These are phyloP conservation scores for Mycotypha africana DNA, from an alignment of 371 early-diverging fungal genomes.

Conservation along the genomic window DNA sequence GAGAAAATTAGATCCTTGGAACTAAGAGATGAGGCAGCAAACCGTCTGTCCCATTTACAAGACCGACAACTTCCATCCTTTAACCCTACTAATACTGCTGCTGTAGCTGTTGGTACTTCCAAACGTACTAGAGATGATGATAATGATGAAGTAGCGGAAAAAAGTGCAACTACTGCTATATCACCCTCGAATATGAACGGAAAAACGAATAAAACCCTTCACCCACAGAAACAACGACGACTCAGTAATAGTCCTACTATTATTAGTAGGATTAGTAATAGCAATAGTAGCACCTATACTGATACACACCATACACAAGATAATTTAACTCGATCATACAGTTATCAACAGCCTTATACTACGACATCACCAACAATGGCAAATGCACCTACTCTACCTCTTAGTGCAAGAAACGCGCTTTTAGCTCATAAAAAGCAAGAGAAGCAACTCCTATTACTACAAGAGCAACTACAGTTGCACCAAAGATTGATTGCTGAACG, in stretches of 20 bases:
- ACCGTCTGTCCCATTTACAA: not conserved
- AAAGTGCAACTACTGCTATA: not conserved
- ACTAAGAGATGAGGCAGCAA: slow-evolving; percentile 28
- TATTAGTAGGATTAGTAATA: not conserved
- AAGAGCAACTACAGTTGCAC: slow-evolving; percentile 40
- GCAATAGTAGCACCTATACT: not conserved
- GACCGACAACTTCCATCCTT: no score
- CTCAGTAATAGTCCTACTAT: not conserved
- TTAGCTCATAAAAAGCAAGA: slow-evolving; percentile 35
- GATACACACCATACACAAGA: not conserved
- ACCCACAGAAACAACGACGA: not conserved
- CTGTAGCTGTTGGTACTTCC: no score
- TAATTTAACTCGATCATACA: no score
- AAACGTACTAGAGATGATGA: no score
- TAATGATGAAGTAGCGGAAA: not conserved
- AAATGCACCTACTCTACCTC: slow-evolving; percentile 1
- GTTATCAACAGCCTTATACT: not conserved
- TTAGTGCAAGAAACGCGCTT: slow-evolving; percentile 25
- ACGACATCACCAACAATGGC: slow-evolving; percentile 1
- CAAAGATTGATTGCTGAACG: slow-evolving; percentile 27
- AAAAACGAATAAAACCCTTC: not conserved
- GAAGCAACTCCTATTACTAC: slow-evolving; percentile 31
- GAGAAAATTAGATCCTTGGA: slow-evolving; percentile 46
- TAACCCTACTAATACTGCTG: no score
- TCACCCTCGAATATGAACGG: no score